Evolutionary conservation across 306 rosid genomes (phyloP), one percentile per base, ranked within the genome.

Genomic region (Prunus dulcis): DNA sequence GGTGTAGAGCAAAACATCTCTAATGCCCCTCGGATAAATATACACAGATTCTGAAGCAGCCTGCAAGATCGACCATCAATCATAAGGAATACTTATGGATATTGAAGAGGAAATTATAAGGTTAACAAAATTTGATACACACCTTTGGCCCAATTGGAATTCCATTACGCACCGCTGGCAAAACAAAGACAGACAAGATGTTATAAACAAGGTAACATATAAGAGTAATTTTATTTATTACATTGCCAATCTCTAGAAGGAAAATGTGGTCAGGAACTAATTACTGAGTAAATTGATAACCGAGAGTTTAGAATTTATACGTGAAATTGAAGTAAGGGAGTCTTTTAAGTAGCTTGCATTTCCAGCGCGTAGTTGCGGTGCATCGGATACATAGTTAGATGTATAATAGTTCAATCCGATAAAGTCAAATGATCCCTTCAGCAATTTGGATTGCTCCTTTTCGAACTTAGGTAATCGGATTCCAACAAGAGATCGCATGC

Each of bases 341-440:
- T 85, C 84, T 20, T 75, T 82, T 20, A 56, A 6, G 78, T 32
- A 63, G 84, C 80, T 79, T 50, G 77, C 41, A 12, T 71, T 71
- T 5, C 25, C 69, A 38, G 11, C 23, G 1, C 23, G 19, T 34
- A 60, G 56, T 13, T 58, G 27, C 5, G 82, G 82, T 6, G 76
- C 64, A 27, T 73, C 30, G 23, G 76, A 56, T 22, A 51, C 78
- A 41, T 75, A 85, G 13, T 7, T 15, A 0, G 83, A 17, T 14
- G 80, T 79, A 9, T 82, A 85, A 52, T 82, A 85, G 68, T 79
- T 83, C 18, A 83, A 17, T 67, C 86, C 81, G 32, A 83, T 60
- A 1, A 80, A 83, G 27, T 85, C 86, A 28, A 72, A 85, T 0
- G 86, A 82, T 0, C 76, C 80, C 27, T 43, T 76, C 0, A 85